These are phyloP conservation scores for Irineochytrium annulatum DNA, from an alignment of 192 early-diverging fungal species.

Conservation along the genomic window DNA sequence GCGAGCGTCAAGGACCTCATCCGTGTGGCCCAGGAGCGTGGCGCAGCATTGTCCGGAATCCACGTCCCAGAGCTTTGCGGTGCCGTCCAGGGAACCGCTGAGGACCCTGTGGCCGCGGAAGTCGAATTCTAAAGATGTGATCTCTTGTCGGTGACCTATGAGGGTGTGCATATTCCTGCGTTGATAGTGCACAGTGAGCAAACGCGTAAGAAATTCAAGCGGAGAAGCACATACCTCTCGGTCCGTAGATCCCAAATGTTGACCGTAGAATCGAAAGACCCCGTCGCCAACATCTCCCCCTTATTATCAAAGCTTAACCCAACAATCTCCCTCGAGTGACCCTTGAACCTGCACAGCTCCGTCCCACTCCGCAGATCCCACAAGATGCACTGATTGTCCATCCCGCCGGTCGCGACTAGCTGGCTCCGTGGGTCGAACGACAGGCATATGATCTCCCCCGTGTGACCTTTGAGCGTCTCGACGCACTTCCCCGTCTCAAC, in stretches of 20 bases:
- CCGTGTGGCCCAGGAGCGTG: slow-evolving; percentile 44
- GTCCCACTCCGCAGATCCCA: slow-evolving; percentile 48
- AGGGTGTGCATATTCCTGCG: slow-evolving; percentile 43
- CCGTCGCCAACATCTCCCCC: slow-evolving; percentile 42
- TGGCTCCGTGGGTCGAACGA: slow-evolving; percentile 35
- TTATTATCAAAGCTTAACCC: slow-evolving; percentile 20
- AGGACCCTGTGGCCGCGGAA: slow-evolving; percentile 19
- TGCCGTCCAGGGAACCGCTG: slow-evolving; percentile 44
- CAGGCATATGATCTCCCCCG: slow-evolving; percentile 40
- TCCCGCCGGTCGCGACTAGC: slow-evolving; percentile 40
- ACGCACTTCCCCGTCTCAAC: slow-evolving; percentile 40
- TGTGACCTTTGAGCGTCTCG: slow-evolving; percentile 48
- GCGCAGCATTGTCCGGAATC: slow-evolving; percentile 24
- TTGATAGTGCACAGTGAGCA: neutral
- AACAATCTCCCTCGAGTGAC: slow-evolving; percentile 50
- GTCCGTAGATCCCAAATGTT: slow-evolving; percentile 47
- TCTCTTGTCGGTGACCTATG: slow-evolving; percentile 50
- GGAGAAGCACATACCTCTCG: slow-evolving; percentile 8
- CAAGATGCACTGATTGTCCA: slow-evolving; percentile 43
- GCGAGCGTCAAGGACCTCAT: slow-evolving; percentile 44
- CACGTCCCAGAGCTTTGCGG: slow-evolving; percentile 44
- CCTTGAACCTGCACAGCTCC: slow-evolving; percentile 40
- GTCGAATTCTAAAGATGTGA: slow-evolving; percentile 37
- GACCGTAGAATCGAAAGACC: slow-evolving; percentile 47
- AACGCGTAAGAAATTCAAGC: neutral